Percentiles rank a stretch among this genome's conserved stretches.
phyloP scores from a whole-genome alignment of 2,329 filamentous ascomycete species.

The Diaporthe sp. region DNA sequence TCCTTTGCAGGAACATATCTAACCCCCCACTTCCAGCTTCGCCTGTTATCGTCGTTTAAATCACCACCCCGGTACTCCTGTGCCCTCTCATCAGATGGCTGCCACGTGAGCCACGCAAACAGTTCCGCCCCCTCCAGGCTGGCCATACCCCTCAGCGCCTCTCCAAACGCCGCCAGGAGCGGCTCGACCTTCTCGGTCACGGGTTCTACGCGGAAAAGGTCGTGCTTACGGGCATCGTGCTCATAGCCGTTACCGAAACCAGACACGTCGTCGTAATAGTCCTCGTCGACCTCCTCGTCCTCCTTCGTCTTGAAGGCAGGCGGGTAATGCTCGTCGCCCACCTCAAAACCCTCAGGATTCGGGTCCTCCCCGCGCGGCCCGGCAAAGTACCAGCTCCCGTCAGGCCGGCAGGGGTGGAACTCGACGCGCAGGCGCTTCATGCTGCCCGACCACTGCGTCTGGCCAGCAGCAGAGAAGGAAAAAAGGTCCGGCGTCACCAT shows the following conservation, averaged over 20 bases:
- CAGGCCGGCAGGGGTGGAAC: conserved; percentile 43
- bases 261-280: not conserved
- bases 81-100: conserved; percentile 42
- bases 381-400: conserved; percentile 46
- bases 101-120: conserved; percentile 44
- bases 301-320: conserved; percentile 39
- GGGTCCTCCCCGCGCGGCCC: conserved; percentile 45
- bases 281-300: conserved; percentile 41
- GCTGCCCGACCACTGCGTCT: conserved; percentile 34
- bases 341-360: conserved; percentile 40
- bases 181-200: conserved; percentile 43
- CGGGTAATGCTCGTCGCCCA: conserved; percentile 45
- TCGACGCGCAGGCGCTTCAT: conserved; percentile 44
- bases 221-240: conserved; percentile 22
- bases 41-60: not conserved
- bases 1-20: not conserved
- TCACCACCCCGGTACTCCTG: conserved; percentile 8
- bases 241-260: not conserved
- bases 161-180: conserved; percentile 44
- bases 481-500: conserved; percentile 42
- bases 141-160: conserved; percentile 44
- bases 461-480: not conserved
- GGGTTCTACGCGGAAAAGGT: conserved; percentile 46
- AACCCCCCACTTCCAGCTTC: conserved; percentile 2
- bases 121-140: conserved; percentile 45